These are phyloP conservation scores for Trichocomaceae sp. DNA, from an alignment of 2,329 filamentous ascomycete genomes.

Conservation along the genomic window DNA sequence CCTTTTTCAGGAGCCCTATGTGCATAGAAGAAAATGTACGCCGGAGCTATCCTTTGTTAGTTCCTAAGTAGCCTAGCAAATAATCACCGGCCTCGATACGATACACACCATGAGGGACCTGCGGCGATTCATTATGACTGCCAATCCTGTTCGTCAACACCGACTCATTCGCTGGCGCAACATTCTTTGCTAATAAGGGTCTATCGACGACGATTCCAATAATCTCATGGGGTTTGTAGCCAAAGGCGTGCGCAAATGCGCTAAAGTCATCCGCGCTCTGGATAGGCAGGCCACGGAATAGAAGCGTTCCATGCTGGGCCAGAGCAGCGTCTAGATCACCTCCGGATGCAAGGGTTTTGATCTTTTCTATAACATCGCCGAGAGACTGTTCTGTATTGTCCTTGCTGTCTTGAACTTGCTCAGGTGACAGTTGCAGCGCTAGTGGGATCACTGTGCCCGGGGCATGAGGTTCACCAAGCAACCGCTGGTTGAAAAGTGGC, in stretches of 20 bases:
- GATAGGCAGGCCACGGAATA: slow-evolving; percentile 45
- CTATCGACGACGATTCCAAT: slow-evolving; percentile 47
- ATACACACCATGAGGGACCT: slow-evolving; percentile 44
- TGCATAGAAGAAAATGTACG: slow-evolving; percentile 47
- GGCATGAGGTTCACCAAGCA: too few relatives aligned
- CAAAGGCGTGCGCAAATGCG: slow-evolving; percentile 46
- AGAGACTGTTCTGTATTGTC: too few relatives aligned
- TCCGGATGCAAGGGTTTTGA: too few relatives aligned
- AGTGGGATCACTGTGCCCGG: too few relatives aligned
- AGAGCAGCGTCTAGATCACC: slow-evolving; percentile 35
- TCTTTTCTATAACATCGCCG: too few relatives aligned
- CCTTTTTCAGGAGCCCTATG: slow-evolving; percentile 23
- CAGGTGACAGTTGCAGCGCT: too few relatives aligned
- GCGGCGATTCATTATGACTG: slow-evolving; percentile 47
- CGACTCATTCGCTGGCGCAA: slow-evolving; percentile 45
- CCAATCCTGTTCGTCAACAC: slow-evolving; percentile 45
- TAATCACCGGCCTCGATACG: too few relatives aligned
- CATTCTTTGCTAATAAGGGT: slow-evolving; percentile 39
- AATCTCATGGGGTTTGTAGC: slow-evolving; percentile 44
- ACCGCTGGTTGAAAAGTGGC: too few relatives aligned
- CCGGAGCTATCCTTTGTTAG: too few relatives aligned
- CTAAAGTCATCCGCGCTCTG: slow-evolving; percentile 41
- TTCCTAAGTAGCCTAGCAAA: too few relatives aligned
- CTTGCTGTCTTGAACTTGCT: too few relatives aligned
- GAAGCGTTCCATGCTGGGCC: slow-evolving; percentile 41